Base-by-base conservation (phyloP, 2,329 filamentous ascomycete species). In the Cladophialophora exuberans region DNA sequence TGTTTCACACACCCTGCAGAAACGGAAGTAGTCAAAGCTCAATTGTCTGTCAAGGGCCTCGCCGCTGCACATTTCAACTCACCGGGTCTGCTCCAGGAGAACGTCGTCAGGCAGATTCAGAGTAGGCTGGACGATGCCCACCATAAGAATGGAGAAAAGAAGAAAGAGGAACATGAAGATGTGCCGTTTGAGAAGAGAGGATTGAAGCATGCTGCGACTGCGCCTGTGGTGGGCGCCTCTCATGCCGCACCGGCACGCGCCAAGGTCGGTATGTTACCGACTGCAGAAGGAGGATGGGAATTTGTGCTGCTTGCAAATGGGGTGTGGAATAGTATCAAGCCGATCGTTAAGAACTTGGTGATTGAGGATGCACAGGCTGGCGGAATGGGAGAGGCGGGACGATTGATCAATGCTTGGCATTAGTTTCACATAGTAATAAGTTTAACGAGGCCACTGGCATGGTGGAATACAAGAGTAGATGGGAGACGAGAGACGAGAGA, bases 1-100 rank as follows among this genome's bases (percentile, higher is more conserved):
- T 30, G 25, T n/a, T 53, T 47, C 30, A 53, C 50, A 2, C 41
- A 53, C 22, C 50, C 50, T n/a, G 41, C 50, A 23, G 50, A 53
- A 18, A 47, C 50, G 3, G 41, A 53, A 22, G 18, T 47, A 28
- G 50, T 53, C 41, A 53, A 53, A 18, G 50, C 26, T 17, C 50
- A 47, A 30, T 31, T 53, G 11, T 31, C 39, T 15, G 33, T 43
- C 50, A 46, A 53, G 35, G 50, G 50, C 22, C 22, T 53, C 18
- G 50, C 50, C 2, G 50, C 50, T 13, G 42, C 50, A 3, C 42
- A 53, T 15, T 53, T 53, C 42, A 31, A 52, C 26, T 25, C 43
- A 15, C 49, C 49, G 4, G 39, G 31, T 18, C 22, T 52, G 5
- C 11, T 43, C 11, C 20, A 28, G 5, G 11, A 52, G 49, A 39